phyloP scores from a whole-genome alignment of 805 yeast genomes.

The Candida piceae region DNA sequence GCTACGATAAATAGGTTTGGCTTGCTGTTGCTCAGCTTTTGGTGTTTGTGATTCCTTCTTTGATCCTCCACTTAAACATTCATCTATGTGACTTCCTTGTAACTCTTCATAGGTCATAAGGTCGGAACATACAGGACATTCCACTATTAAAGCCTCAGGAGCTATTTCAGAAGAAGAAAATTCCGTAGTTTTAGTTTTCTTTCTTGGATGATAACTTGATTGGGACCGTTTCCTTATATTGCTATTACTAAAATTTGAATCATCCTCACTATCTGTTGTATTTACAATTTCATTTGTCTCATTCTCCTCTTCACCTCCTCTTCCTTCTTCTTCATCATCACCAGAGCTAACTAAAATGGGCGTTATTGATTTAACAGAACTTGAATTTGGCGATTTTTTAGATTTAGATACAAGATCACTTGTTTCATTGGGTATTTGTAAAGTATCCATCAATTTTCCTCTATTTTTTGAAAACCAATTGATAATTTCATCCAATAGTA shows the following conservation, averaged over 20 bases:
- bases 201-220: no score
- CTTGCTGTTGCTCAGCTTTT: conserved; percentile 7
- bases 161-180: not conserved
- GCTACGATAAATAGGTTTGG: not conserved
- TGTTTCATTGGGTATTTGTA: no score
- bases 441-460: conserved; percentile 32
- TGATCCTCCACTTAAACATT: conserved; percentile 37
- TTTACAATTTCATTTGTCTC: no score
- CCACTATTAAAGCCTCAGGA: conserved; percentile 29
- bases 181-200: no score
- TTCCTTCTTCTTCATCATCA: no score
- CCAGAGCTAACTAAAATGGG: not conserved
- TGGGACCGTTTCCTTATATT: no score
- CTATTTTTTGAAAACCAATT: conserved; percentile 45
- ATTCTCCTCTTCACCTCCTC: no score
- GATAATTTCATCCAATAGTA: conserved; percentile 67
- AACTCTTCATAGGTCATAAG: conserved; percentile 49
- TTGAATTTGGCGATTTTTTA: no score
- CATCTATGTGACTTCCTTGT: conserved; percentile 58
- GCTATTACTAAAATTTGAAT: no score
- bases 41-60: conserved; percentile 16
- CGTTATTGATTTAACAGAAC: not conserved
- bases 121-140: conserved; percentile 65
- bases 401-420: no score
- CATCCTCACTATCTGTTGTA: no score